These are phyloP conservation scores for Sporothrix globosa DNA, from an alignment of 2,329 filamentous ascomycete genomes.

Conservation along the genomic window DNA sequence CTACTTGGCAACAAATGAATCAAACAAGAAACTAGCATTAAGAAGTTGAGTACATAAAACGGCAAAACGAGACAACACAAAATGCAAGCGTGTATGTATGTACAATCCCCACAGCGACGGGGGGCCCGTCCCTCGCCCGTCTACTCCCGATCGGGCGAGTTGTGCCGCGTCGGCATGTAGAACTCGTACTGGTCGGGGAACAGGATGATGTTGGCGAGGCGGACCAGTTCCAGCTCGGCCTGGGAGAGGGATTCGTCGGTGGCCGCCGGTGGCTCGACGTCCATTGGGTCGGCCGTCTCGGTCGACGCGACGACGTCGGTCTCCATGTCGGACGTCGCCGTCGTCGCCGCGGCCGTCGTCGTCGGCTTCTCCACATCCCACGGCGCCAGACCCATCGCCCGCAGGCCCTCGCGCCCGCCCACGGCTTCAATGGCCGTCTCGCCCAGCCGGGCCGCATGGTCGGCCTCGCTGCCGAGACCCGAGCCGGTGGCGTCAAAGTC, in stretches of 20 bases:
- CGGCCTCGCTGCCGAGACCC: conserved; percentile 55
- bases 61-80: background rate
- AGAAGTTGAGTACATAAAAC: background rate
- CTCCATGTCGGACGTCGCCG: background rate
- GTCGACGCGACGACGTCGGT: conserved; percentile 37
- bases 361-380: conserved; percentile 47
- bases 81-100: background rate
- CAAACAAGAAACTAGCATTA: conserved; percentile 5
- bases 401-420: conserved; percentile 55
- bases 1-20: background rate
- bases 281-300: conserved; percentile 36
- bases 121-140: background rate
- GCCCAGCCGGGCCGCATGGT: conserved; percentile 52
- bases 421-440: conserved; percentile 57
- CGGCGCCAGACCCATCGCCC: conserved; percentile 61
- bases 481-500: conserved; percentile 60
- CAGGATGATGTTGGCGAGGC: conserved; percentile 60
- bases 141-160: conserved; percentile 34
- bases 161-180: conserved; percentile 49
- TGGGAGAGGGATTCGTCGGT: conserved; percentile 35
- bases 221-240: conserved; percentile 57
- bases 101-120: background rate
- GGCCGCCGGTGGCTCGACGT: conserved; percentile 39
- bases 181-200: conserved; percentile 58
- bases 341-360: background rate